A percentile compares a stretch with the other conserved stretches of the same genome.
phyloP scores from a whole-genome alignment of 176 grass and related monocot genomes.

The Rhipidocladum racemiflorum region DNA sequence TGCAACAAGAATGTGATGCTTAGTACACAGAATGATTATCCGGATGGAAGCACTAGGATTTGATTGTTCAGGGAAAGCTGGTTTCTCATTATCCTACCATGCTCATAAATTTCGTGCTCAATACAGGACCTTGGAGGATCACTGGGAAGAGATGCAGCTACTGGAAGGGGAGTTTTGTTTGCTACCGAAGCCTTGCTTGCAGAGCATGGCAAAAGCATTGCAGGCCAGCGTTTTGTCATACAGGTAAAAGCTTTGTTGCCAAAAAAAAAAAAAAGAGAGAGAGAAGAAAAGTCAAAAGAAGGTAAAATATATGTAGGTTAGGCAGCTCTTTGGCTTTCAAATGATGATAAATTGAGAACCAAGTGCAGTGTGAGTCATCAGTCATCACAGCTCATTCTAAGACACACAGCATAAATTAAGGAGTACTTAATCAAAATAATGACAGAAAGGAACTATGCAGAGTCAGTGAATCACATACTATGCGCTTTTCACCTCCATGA shows the following conservation, averaged over 20 bases:
- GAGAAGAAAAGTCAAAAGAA: conserved; percentile 45
- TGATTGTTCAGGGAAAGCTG: background rate
- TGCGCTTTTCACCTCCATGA: background rate
- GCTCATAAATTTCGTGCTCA: conserved; percentile 13
- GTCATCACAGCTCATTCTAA: background rate
- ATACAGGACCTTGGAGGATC: conserved; percentile 88
- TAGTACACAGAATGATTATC: background rate
- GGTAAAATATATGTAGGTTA: conserved; percentile 31
- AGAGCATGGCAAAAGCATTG: conserved; percentile 78
- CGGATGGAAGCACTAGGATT: background rate
- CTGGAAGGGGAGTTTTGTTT: conserved; percentile 90
- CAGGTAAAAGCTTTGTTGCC: conserved; percentile 49
- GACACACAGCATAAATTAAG: background rate
- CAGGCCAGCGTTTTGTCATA: conserved; percentile 84
- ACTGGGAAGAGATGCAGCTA: conserved; percentile 87
- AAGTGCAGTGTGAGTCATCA: background rate
- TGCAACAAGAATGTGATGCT: background rate
- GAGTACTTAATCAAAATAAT: background rate
- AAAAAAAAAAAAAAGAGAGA: background rate
- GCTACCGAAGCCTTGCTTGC: conserved; percentile 83
- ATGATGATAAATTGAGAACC: background rate
- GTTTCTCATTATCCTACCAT: background rate
- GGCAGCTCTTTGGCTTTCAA: background rate
- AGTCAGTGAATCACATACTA: background rate
- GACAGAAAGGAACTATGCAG: background rate